Evolutionary conservation across 305 asterid genomes (phyloP), one percentile per base, ranked within the genome.

Genomic region (Fraxinus floribunda): DNA sequence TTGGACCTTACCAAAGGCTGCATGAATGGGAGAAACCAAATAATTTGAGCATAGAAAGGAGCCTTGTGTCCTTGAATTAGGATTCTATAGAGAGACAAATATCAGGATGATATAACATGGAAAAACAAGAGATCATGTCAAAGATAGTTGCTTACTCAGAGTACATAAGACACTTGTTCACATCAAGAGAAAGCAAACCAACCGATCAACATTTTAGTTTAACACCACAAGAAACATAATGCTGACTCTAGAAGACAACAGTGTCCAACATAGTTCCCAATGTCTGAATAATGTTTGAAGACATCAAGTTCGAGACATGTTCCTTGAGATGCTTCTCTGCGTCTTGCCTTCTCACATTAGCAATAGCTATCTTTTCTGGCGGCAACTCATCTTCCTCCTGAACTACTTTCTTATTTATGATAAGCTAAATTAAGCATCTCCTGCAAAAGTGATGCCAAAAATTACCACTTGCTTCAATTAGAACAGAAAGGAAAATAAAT

Each of bases 251-350:
- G 89, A 97, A 94, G 85, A 93, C 95, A 82, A 93, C 98, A 0
- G 99, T 93, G 85, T 97, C 98, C 18, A 97, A 91, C 99, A 97
- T 93, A 16, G 97, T 94, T 11, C 98, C 98, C 84, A 97, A 55
- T 0, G 99, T 93, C 83, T 95, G 99, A 76, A 93, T 85, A 29
- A 95, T 94, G 91, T 97, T 97, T 22, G 98, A 91, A 30, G 99
- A 97, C 99, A 94, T 94, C 91, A 97, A 89, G 89, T 94, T 91
- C 0, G 97, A 92, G 79, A 96, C 93, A 4, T 94, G 98, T 81
- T 97, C 99, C 90, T 93, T 98, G 0, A 93, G 95, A 89, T 93
- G 98, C 89, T 96, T 96, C 95, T 96, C 93, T 0, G 98, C 99
- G 62, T 94, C 99, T 86, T 93, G 98, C 84, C 95, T 94, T 79